Evolutionary conservation across 495 filamentous ascomycete genomes (phyloP).

Genomic region (Friedmanniomyces endolithicus): DNA sequence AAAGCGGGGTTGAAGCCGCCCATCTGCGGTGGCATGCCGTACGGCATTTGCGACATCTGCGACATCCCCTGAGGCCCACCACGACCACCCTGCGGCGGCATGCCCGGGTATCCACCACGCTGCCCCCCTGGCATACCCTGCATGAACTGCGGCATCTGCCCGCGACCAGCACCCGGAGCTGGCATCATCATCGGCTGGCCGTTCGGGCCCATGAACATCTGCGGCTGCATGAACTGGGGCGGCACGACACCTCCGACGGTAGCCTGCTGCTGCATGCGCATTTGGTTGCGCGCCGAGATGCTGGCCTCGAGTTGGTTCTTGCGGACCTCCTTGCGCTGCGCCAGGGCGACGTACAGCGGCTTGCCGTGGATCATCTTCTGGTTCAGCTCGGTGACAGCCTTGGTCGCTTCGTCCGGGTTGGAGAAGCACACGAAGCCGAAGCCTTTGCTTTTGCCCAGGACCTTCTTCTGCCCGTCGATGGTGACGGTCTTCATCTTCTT

Average conservation of each 20-base stretch:
- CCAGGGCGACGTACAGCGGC: slow-evolving; percentile 93
- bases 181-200: slow-evolving; percentile 53
- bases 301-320: slow-evolving; percentile 97
- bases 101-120: slow-evolving; percentile 67
- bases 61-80: slow-evolving; percentile 59
- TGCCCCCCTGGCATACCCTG: slow-evolving; percentile 73
- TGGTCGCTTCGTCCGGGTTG: slow-evolving; percentile 97
- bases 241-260: slow-evolving; percentile 76
- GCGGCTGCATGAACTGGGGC: slow-evolving; percentile 68
- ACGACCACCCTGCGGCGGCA: slow-evolving; percentile 75
- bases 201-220: slow-evolving; percentile 67
- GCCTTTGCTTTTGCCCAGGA: slow-evolving; percentile 94
- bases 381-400: slow-evolving; percentile 98
- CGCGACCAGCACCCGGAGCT: slow-evolving; percentile 44
- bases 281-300: slow-evolving; percentile 97
- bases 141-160: slow-evolving; percentile 70
- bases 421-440: slow-evolving; percentile 99
- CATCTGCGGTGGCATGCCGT: slow-evolving; percentile 57
- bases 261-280: slow-evolving; percentile 94
- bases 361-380: slow-evolving; percentile 97
- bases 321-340: slow-evolving; percentile 98
- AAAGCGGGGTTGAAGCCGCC: slow-evolving; percentile 42
- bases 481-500: slow-evolving; percentile 42
- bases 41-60: slow-evolving; percentile 69
- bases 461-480: slow-evolving; percentile 53